Evolutionary conservation across 371 early-diverging fungal genomes (phyloP), one percentile per base, ranked within the genome.

Genomic region (Apophysomyces ossiformis): DNA sequence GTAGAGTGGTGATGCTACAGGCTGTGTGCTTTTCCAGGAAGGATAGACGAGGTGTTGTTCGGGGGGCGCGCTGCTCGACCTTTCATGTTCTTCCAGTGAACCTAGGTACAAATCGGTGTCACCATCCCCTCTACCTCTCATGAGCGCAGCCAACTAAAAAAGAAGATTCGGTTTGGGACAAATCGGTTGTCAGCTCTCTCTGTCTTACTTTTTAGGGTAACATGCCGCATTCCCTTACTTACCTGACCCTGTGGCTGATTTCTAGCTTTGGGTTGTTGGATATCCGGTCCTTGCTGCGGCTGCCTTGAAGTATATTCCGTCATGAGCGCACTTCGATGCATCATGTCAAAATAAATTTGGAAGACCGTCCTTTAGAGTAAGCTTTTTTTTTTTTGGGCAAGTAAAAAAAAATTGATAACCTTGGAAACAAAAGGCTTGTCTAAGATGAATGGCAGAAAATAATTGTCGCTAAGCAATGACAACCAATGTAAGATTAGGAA

Each of bases 211-310:
- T 50, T 50, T 50, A 32, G 54, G 54, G 54, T 21, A 50, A 50
- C 5, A 7, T 8, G 54, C 18, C 54, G 54, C 54, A 56, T 50
- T 41, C 21, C 32, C 32, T 65, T 59, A 9, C 46, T 62, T 67
- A 71, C 71, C 68, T 71, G 71, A 35, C 67, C 67, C 58, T 71
- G 71, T 26, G 71, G 71, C 58, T 71, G 71, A 41, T 64, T 71
- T 58, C 71, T 59, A n/a, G 71, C 71, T 58, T 65, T 65, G 6
- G 71, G 71, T 37, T 71, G 71, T 54, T 71, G 71, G 18, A 71
- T 67, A 58, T 67, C 71, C 18, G 61, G 62, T 18, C 54, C 54
- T 61, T 68, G 69, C 39, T 61, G 64, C 13, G 37, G 57, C 58
- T 64, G 56, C 46, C 61, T 61, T 37, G 39, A 21, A 57, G 35